Base-by-base conservation (phyloP, 306 rosid genomes). In the Prosopis cineraria region DNA sequence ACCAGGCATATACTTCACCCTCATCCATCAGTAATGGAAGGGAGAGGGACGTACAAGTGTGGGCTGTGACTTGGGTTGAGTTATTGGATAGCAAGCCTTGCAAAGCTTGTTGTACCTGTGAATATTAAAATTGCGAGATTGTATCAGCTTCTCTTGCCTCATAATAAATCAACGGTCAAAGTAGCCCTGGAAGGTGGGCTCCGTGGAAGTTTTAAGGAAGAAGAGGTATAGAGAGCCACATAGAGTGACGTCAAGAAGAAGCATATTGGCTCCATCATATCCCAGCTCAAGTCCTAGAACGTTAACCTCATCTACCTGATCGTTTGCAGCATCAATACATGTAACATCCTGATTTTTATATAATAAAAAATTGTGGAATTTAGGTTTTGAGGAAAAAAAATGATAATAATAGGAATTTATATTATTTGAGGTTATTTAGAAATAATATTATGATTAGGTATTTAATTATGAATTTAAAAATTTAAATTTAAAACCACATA, bases 181-280 rank as follows among this genome's bases (percentile, higher is more conserved):
- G 67, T 67, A 88, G 27, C 98, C 98, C 14, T 88, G 84, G 67
- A 95, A 95, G 0, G 90, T 79, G 60, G 98, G 98, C 30, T 95
- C 97, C 0, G 85, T 85, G 62, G 91, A 89, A 22, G 99, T 95
- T 34, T 80, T 67, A 0, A 93, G 78, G 56, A 95, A 95, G 80
- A 91, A 95, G 34, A 72, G 77, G 25, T 91, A n/a, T n/a, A 95
- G 0, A 95, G 37, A 20, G 64, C 87, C 40, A 88, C 89, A 56
- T 90, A 78, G 0, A 91, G 19, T 1, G 97, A 89, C 0, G 94
- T 74, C 1, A 83, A 79, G 24, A 95, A 95, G 84, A 95, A 95
- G 76, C 99, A 95, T 33, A 93, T 90, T 74, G 99, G 99, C 52
- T 95, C 99, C 99, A 95, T 95, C 20, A 95, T 98, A 75, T 95